phyloP scores from a whole-genome alignment of 2,329 filamentous ascomycete species.

The Zasmidium citrigriseum region DNA sequence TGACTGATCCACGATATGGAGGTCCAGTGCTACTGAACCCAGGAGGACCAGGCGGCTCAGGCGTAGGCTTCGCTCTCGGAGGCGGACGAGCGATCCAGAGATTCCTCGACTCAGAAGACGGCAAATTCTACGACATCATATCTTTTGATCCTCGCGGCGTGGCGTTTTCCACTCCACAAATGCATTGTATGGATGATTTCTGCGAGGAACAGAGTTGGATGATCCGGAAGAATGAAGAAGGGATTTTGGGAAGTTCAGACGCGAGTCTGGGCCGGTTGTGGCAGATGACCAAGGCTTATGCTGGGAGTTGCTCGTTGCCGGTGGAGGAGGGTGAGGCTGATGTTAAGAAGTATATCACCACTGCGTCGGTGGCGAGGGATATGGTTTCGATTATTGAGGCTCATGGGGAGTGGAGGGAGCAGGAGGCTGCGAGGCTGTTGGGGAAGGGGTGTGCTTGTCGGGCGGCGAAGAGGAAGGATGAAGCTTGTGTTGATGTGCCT shows the following conservation, averaged over 20 bases:
- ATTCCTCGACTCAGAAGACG: slow-evolving; percentile 26
- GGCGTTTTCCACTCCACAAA: slow-evolving; percentile 36
- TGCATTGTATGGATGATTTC: slow-evolving; percentile 37
- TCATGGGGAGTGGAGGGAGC: slow-evolving; percentile 37
- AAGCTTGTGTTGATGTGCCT: background rate
- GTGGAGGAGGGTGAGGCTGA: slow-evolving; percentile 32
- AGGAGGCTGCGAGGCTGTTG: slow-evolving; percentile 25
- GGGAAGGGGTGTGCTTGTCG: background rate
- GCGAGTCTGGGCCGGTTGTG: slow-evolving; percentile 44
- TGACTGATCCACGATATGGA: slow-evolving; percentile 43
- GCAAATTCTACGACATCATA: slow-evolving; percentile 45
- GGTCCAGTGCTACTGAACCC: slow-evolving; percentile 45
- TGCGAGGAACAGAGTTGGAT: slow-evolving; percentile 38
- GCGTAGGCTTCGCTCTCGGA: slow-evolving; percentile 34
- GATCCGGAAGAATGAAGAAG: slow-evolving; percentile 39
- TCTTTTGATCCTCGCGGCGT: slow-evolving; percentile 49
- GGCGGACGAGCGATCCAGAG: slow-evolving; percentile 23
- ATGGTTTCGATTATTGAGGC: slow-evolving; percentile 52
- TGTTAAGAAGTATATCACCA: slow-evolving; percentile 48
- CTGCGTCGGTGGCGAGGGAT: slow-evolving; percentile 50
- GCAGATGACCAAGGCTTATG: slow-evolving; percentile 42
- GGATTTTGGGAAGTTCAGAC: slow-evolving; percentile 38
- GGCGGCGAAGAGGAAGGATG: background rate
- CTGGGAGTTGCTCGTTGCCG: slow-evolving; percentile 28
- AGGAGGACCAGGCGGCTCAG: slow-evolving; percentile 47